Conservation (phyloP, 805 yeast species). For the Barnettozyma salicaria region DNA sequence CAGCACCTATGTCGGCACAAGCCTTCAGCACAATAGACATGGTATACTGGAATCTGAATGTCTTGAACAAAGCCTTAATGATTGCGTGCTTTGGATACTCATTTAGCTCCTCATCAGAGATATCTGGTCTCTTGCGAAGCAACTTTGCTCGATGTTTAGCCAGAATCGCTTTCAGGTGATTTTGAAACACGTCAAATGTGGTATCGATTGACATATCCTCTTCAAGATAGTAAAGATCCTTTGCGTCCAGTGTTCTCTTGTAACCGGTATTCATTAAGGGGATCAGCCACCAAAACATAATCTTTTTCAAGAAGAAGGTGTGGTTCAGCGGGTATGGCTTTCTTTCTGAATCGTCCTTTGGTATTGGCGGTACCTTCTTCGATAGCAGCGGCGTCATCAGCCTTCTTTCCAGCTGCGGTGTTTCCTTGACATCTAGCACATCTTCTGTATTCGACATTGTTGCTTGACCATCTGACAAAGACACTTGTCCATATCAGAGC, state of each 20-base stretch:
- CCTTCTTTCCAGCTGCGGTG: constrained; percentile 28
- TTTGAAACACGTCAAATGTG: constrained; percentile 34
- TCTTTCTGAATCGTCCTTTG: constrained; percentile 43
- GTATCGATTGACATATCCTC: constrained; percentile 37
- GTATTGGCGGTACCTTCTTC: constrained; percentile 45
- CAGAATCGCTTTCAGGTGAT: constrained; percentile 29
- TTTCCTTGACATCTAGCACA: constrained; percentile 1
- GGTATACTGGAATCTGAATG: constrained; percentile 43
- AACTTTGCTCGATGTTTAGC: constrained; percentile 30
- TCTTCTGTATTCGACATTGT: too few relatives aligned
- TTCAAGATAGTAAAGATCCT: constrained; percentile 49
- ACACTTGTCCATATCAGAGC: too few relatives aligned
- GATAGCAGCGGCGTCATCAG: constrained; percentile 31
- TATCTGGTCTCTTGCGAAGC: constrained; percentile 28
- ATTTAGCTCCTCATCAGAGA: constrained; percentile 35
- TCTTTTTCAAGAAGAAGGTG: constrained; percentile 35
- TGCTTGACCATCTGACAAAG: neutral
- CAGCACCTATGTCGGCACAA: constrained; percentile 40
- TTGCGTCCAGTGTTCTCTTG: constrained; percentile 60
- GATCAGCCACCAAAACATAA: constrained; percentile 61
- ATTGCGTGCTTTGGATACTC: constrained; percentile 36
- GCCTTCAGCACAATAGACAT: constrained; percentile 37
- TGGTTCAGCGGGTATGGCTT: constrained; percentile 36
- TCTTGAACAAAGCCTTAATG: constrained; percentile 40
- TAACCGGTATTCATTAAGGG: constrained; percentile 65